Evolutionary conservation across 2,329 filamentous ascomycete genomes (phyloP), one percentile per base, ranked within the genome.

Genomic region (Ascochyta clinopodiicola): DNA sequence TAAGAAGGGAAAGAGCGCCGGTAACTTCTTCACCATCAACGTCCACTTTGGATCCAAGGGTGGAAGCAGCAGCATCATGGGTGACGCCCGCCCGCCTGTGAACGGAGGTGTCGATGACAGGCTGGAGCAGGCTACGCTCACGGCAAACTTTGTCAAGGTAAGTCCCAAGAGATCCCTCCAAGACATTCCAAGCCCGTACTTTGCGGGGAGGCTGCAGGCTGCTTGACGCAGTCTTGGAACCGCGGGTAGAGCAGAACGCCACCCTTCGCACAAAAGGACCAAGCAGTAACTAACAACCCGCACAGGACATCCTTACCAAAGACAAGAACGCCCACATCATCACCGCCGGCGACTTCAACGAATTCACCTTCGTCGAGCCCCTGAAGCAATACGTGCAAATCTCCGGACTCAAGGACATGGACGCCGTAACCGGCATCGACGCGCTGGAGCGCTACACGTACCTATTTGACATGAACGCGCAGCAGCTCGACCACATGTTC

Each of bases 401-500:
- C 19, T 87, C 85, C 0, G 81, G 82, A 2, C 77, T 91, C 40
- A 62, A 79, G 31, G 87, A 90, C 60, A 75, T 90, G 1, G 87
- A 91, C 63, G 86, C 82, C 5, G 84, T 83, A 0, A 82, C 78
- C 4, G 77, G 77, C 5, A 81, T 86, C 10, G 74, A 80, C 4
- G 66, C 75, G 2, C 68, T 73, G 24, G 88, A 91, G 78, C 78
- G 88, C 9, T 91, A 91, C 73, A 89, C 87, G 1, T 91, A 91
- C 71, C 75, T 88, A 1, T 91, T 83, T 59, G 88, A 89, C 61
- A 84, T 84, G 81, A 90, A 89, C 74, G 82, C 83, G 55, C 85
- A 91, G 77, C 82, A 87, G 67, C 78, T 91, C 17, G 88, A 91
- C 72, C 88, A 91, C 76, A 85, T 89, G 75, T 90, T 83, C 62